Conservation (phyloP, 768 basidiomycete genomes). For the Collybia mongolica region DNA sequence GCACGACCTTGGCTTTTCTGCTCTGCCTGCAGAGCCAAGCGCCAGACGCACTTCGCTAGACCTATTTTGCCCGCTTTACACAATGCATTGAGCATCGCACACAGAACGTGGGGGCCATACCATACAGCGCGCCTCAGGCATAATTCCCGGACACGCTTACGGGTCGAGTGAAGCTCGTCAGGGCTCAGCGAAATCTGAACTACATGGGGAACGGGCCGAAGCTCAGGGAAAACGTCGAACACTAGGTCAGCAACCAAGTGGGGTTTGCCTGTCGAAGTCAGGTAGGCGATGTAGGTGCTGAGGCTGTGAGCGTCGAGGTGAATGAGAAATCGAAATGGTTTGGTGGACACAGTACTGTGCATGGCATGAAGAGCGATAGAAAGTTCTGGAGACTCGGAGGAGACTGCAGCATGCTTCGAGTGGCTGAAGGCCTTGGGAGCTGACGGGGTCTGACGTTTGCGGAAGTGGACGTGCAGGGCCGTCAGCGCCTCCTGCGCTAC, state of each 20-base stretch:
- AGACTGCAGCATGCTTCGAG: too few species aligned
- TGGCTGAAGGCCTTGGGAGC: background rate
- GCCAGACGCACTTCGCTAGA: conserved; percentile 64
- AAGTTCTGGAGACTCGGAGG: too few species aligned
- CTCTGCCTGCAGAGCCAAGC: conserved; percentile 59
- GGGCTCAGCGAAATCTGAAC: conserved; percentile 20
- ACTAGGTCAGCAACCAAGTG: conserved; percentile 44
- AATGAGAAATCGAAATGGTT: conserved; percentile 5
- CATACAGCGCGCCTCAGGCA: conserved; percentile 39
- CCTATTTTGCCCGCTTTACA: conserved; percentile 52
- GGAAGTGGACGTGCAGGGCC: conserved; percentile 18
- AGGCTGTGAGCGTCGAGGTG: conserved; percentile 46
- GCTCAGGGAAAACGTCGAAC: conserved; percentile 56
- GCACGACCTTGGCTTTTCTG: conserved; percentile 41
- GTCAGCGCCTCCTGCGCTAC: conserved; percentile 38
- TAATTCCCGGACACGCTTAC: conserved; percentile 18
- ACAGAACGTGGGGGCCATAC: conserved; percentile 62
- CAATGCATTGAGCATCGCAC: conserved; percentile 58
- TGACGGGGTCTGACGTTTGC: background rate
- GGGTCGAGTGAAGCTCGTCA: conserved; percentile 12
- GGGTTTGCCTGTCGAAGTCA: conserved; percentile 49
- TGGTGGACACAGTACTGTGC: conserved; percentile 2
- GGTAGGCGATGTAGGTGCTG: conserved; percentile 48
- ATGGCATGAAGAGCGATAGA: background rate
- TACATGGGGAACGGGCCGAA: conserved; percentile 25